A percentile compares a stretch with the other conserved stretches of the same genome.
Conservation (phyloP, 202 grass and related monocot genomes). For the Carex arenaria region DNA sequence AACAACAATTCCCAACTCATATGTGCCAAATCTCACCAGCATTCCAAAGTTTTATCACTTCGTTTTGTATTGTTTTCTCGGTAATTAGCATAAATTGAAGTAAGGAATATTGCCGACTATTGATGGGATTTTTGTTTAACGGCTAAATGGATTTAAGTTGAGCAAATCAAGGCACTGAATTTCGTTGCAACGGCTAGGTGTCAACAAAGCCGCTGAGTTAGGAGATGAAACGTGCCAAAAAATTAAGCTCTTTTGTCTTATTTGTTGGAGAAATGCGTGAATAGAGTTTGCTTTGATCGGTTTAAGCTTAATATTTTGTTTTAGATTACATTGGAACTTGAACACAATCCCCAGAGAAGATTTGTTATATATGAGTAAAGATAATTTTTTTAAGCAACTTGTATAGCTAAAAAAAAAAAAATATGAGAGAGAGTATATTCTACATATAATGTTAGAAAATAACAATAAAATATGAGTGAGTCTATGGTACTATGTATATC, state of each 20-base stretch:
- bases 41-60: not conserved
- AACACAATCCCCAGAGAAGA: constrained; percentile 2
- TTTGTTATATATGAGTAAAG: not conserved
- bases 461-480: not conserved
- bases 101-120: constrained; percentile 17
- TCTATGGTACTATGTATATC: too few relatives aligned
- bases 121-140: not conserved
- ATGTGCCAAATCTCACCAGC: not conserved
- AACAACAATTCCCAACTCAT: not conserved
- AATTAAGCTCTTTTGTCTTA: constrained; percentile 5
- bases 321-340: not conserved
- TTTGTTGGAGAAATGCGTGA: not conserved
- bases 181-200: not conserved
- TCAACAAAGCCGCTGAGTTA: not conserved
- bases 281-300: not conserved
- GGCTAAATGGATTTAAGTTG: not conserved
- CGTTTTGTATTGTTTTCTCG: constrained; percentile 1
- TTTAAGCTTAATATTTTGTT: constrained; percentile 7
- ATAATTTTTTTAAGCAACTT: not conserved
- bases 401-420: not conserved
- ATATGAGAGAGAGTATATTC: too few relatives aligned
- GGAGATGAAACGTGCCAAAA: not conserved
- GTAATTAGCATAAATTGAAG: not conserved
- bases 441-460: not conserved
- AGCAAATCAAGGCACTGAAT: constrained; percentile 6